Evolutionary conservation across 2,329 filamentous ascomycete genomes (phyloP).

Genomic region (Aspergillus piperis): DNA sequence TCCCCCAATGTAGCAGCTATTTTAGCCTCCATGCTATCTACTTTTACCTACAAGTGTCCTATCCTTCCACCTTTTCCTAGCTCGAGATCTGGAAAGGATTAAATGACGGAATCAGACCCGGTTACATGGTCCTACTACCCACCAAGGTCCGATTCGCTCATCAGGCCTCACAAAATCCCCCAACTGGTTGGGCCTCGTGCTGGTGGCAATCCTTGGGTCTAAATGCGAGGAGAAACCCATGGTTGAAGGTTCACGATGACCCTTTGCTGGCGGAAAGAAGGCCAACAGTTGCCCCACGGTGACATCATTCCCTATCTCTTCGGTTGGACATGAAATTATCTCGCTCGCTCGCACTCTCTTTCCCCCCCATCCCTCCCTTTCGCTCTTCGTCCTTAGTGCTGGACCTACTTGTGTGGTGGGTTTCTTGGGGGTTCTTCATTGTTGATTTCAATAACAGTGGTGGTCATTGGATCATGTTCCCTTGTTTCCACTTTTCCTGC

Average conservation of each 20-base stretch:
- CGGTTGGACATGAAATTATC: not conserved
- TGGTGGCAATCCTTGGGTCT: constrained; percentile 6
- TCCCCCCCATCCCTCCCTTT: not conserved
- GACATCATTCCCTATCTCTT: constrained; percentile 5
- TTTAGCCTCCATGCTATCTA: not conserved
- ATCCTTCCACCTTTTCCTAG: not conserved
- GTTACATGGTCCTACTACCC: not conserved
- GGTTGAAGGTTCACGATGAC: not conserved
- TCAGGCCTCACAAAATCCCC: not conserved
- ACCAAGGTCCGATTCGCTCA: not conserved
- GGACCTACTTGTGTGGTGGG: not conserved
- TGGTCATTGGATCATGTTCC: no score
- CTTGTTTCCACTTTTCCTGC: no score
- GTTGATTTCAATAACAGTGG: no score
- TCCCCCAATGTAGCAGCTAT: not conserved
- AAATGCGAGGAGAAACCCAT: constrained; percentile 6
- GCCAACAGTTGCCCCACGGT: constrained; percentile 4
- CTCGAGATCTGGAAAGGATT: not conserved
- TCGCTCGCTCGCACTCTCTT: not conserved
- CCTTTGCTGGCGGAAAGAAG: not conserved
- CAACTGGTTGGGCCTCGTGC: not conserved
- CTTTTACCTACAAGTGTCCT: not conserved
- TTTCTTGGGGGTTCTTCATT: no score
- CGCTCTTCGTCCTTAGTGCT: not conserved
- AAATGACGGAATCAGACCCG: not conserved